phyloP scores from a whole-genome alignment of 225 moss, liverwort and hornwort genomes.

The Pseudoscleropodium purum region DNA sequence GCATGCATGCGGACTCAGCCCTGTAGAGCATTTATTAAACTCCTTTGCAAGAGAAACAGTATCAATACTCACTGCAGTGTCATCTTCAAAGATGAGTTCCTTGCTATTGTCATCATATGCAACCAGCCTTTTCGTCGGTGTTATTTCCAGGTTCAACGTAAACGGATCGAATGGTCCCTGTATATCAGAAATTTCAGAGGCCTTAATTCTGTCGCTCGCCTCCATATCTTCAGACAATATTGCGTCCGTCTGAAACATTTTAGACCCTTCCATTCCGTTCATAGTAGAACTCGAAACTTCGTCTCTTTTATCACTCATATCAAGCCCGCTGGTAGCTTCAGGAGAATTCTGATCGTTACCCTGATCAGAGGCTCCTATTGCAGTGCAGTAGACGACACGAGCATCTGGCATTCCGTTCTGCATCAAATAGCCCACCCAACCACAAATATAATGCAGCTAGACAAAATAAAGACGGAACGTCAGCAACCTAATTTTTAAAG shows the following conservation, averaged over 20 bases:
- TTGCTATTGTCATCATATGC: neutral
- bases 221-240: neutral
- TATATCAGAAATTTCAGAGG: constrained; percentile 8
- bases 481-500: neutral
- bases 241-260: neutral
- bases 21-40: constrained; percentile 18
- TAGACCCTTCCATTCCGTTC: neutral
- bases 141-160: constrained; percentile 21
- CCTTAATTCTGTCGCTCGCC: constrained; percentile 1
- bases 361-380: neutral
- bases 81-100: constrained; percentile 28
- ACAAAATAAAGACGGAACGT: neutral
- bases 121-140: constrained; percentile 9
- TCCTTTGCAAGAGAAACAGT: constrained; percentile 12
- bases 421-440: neutral
- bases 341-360: neutral
- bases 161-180: neutral
- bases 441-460: neutral
- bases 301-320: neutral
- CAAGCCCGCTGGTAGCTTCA: neutral
- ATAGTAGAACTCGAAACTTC: neutral
- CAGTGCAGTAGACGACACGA: neutral
- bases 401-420: constrained; percentile 1
- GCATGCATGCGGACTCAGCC: constrained; percentile 22
- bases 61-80: constrained; percentile 9